These are phyloP conservation scores for Globisporangium abappressorium DNA, from an alignment of 352 stramenopile genomes.

Conservation along the genomic window DNA sequence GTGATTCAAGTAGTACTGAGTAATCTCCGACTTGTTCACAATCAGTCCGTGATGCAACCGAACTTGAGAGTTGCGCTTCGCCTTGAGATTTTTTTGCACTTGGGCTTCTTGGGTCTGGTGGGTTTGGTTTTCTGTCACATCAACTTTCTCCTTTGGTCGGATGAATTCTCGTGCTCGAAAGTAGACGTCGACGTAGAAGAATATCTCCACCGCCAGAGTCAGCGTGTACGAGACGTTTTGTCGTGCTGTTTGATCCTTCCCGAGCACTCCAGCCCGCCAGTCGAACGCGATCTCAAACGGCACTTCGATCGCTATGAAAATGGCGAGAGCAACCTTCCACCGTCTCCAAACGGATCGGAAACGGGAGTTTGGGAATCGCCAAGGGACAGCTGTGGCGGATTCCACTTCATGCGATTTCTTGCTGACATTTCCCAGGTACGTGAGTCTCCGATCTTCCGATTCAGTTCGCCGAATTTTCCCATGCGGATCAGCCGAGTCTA, in stretches of 20 bases:
- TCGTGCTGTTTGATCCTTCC: not conserved
- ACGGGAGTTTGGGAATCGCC: conserved; percentile 18
- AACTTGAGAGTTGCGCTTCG: not conserved
- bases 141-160: conserved; percentile 5
- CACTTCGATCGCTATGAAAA: conserved; percentile 21
- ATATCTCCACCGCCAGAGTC: conserved; percentile 16
- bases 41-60: conserved; percentile 2
- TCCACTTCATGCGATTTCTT: conserved; percentile 12
- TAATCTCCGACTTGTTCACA: conserved; percentile 1
- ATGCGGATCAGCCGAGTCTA: no score
- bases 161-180: conserved; percentile 18
- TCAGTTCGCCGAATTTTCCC: not conserved
- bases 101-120: not conserved
- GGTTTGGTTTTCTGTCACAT: not conserved
- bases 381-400: conserved; percentile 1
- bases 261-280: conserved; percentile 11
- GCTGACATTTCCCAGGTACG: conserved; percentile 18
- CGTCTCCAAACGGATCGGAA: conserved; percentile 18
- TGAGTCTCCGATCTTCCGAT: conserved; percentile 6
- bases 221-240: conserved; percentile 4
- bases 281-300: conserved; percentile 23
- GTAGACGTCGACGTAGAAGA: conserved; percentile 26
- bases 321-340: conserved; percentile 13
- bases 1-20: conserved; percentile 16
- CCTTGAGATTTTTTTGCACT: not conserved